These are phyloP conservation scores for Phytopythium chamaehyphon DNA, from an alignment of 352 stramenopile genomes.

Conservation along the genomic window DNA sequence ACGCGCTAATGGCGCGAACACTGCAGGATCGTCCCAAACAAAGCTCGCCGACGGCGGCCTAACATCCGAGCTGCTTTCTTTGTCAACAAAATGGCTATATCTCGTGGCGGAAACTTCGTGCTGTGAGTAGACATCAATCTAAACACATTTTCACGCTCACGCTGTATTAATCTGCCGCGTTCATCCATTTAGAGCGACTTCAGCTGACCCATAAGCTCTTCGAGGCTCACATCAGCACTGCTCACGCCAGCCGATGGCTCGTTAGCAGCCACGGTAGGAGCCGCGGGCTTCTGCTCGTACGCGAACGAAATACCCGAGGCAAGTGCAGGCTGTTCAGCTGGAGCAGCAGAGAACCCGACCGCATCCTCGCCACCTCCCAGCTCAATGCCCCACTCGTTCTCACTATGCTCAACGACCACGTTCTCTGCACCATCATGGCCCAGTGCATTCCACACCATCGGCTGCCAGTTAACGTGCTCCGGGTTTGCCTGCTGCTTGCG, in stretches of 20 bases:
- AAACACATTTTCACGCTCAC: background rate
- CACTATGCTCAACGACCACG: conserved; percentile 47
- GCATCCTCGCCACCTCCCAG: conserved; percentile 26
- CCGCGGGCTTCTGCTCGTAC: conserved; percentile 36
- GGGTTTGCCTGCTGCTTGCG: conserved; percentile 53
- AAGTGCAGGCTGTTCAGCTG: conserved; percentile 17
- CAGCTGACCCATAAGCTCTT: conserved; percentile 80
- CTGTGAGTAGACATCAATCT: conserved; percentile 1
- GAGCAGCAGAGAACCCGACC: conserved; percentile 1
- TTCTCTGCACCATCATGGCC: conserved; percentile 48
- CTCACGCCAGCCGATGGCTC: conserved; percentile 19
- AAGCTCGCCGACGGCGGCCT: background rate
- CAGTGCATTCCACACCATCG: conserved; percentile 65
- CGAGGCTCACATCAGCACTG: conserved; percentile 50
- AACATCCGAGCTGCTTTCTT: no score
- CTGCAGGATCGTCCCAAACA: conserved; percentile 1
- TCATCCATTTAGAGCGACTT: conserved; percentile 46
- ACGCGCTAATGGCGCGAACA: conserved; percentile 25
- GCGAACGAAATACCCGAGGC: conserved; percentile 58
- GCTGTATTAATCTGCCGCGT: background rate
- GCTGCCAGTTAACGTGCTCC: conserved; percentile 50
- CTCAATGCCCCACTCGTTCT: conserved; percentile 90
- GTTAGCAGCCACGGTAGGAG: conserved; percentile 5
- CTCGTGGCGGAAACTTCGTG: no score
- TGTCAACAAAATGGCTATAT: no score